These are phyloP conservation scores for Halophytophthora batemanensis DNA, from an alignment of 352 stramenopile genomes.

Conservation along the genomic window DNA sequence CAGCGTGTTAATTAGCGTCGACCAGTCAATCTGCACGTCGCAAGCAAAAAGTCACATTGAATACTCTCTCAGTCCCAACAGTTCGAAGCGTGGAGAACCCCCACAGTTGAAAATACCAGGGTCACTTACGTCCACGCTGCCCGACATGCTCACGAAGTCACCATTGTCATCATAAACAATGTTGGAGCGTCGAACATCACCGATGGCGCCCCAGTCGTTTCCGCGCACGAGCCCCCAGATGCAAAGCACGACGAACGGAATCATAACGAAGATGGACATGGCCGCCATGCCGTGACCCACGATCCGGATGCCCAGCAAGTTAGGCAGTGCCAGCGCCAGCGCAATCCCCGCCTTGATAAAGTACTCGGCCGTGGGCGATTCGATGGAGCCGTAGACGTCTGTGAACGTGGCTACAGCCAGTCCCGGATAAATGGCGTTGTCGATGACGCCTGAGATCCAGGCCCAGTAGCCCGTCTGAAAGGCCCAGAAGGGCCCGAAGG, in stretches of 20 bases:
- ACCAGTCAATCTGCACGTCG: slow-evolving; percentile 59
- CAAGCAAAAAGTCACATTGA: slow-evolving; percentile 2
- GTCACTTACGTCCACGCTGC: slow-evolving; percentile 20
- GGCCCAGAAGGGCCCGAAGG: slow-evolving; percentile 87
- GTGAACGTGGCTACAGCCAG: slow-evolving; percentile 49
- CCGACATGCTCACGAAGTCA: slow-evolving; percentile 39
- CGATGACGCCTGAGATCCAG: slow-evolving; percentile 89
- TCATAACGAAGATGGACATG: slow-evolving; percentile 85
- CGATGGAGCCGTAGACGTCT: slow-evolving; percentile 34
- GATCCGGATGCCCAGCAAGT: slow-evolving; percentile 66
- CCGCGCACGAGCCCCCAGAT: slow-evolving; percentile 29
- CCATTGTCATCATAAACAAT: slow-evolving; percentile 29
- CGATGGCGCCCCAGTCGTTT: slow-evolving; percentile 33
- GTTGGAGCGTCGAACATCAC: slow-evolving; percentile 33
- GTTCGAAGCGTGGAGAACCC: slow-evolving; percentile 3
- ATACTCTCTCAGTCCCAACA: neutral
- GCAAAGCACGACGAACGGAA: slow-evolving; percentile 85
- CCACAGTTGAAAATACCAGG: neutral
- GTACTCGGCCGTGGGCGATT: slow-evolving; percentile 28
- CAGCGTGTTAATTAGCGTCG: slow-evolving; percentile 90
- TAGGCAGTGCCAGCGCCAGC: slow-evolving; percentile 36
- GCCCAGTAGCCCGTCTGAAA: slow-evolving; percentile 79
- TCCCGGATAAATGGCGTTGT: slow-evolving; percentile 92
- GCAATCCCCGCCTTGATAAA: slow-evolving; percentile 44
- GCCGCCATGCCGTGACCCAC: slow-evolving; percentile 74